Conservation (phyloP, 495 filamentous ascomycete species). For the Aspergillus cristatus region DNA sequence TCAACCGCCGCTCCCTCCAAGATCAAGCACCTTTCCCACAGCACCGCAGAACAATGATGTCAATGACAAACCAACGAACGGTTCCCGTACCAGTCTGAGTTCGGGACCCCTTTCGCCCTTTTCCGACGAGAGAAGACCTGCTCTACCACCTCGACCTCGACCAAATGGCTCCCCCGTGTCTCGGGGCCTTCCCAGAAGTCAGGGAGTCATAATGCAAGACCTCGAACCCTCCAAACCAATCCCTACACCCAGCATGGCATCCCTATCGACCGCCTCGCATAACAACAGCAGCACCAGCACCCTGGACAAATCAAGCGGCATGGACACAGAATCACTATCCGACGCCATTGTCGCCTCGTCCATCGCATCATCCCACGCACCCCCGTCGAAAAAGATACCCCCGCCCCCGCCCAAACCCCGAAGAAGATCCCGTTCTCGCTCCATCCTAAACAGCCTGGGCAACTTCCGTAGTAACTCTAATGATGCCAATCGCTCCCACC, state of each 20-base stretch:
- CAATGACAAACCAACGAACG: too few relatives aligned
- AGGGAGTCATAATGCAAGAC: constrained; percentile 4
- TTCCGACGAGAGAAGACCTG: constrained; percentile 14
- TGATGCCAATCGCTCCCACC: constrained; percentile 14
- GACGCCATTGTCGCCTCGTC: constrained; percentile 83
- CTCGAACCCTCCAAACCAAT: constrained; percentile 8
- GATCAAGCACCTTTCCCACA: not conserved
- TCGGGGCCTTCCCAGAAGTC: constrained; percentile 7
- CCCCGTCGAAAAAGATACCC: constrained; percentile 38
- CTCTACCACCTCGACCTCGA: constrained; percentile 18
- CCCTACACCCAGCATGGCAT: constrained; percentile 20
- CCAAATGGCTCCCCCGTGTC: constrained; percentile 8
- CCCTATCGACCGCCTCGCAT: constrained; percentile 17
- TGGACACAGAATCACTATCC: constrained; percentile 45
- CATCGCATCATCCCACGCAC: constrained; percentile 63
- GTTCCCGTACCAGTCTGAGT: too few relatives aligned
- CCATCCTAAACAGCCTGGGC: constrained; percentile 28
- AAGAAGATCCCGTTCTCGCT: constrained; percentile 40
- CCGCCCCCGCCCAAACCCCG: constrained; percentile 24
- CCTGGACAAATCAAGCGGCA: constrained; percentile 14
- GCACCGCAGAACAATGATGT: too few relatives aligned
- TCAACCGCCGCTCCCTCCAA: constrained; percentile 3
- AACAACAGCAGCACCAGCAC: constrained; percentile 20
- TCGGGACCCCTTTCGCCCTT: constrained; percentile 1
- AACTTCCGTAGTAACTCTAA: constrained; percentile 8